Conservation (phyloP, 495 filamentous ascomycete species). For the Melanomma pulvis-pyrius region DNA sequence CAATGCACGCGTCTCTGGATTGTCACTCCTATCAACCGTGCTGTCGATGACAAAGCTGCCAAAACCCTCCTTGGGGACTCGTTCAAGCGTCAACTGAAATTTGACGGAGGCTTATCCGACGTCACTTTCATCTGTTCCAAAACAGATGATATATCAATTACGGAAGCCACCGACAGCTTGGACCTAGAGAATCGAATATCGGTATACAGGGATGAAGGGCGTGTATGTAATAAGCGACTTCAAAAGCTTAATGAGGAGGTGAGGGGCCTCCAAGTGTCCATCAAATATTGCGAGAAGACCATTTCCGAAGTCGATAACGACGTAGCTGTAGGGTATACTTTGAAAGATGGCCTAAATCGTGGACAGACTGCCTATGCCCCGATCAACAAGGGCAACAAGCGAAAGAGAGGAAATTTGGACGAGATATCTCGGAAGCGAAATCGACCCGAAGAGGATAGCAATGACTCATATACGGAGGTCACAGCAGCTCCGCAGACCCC, state of each 20-base stretch:
- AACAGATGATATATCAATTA: slow-evolving; percentile 65
- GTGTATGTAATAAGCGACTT: slow-evolving; percentile 43
- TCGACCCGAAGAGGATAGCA: slow-evolving; percentile 13
- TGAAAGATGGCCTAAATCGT: slow-evolving; percentile 49
- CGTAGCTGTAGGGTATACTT: slow-evolving; percentile 52
- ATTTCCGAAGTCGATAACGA: slow-evolving; percentile 48
- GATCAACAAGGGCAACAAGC: slow-evolving; percentile 34
- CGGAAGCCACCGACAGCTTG: slow-evolving; percentile 54
- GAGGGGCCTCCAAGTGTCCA: slow-evolving; percentile 46
- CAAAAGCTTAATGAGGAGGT: slow-evolving; percentile 43
- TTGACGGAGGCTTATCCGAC: slow-evolving; percentile 54
- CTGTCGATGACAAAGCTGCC: slow-evolving; percentile 68
- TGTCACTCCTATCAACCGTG: slow-evolving; percentile 65
- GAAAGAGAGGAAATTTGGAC: slow-evolving; percentile 39
- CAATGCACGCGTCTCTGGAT: slow-evolving; percentile 59
- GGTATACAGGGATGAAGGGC: slow-evolving; percentile 45
- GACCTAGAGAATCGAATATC: slow-evolving; percentile 46
- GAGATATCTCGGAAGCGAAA: slow-evolving; percentile 22
- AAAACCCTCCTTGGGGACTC: slow-evolving; percentile 61
- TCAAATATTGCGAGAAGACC: slow-evolving; percentile 40
- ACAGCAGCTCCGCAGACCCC: slow-evolving; percentile 29
- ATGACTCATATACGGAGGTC: slow-evolving; percentile 6
- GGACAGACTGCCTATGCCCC: slow-evolving; percentile 58
- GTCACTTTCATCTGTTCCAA: slow-evolving; percentile 72
- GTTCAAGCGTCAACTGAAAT: slow-evolving; percentile 67